Percentiles rank a stretch among this genome's conserved stretches.
Evolutionary conservation across 257 asterid species (phyloP).

Genomic region (Leonotis leonurus): DNA sequence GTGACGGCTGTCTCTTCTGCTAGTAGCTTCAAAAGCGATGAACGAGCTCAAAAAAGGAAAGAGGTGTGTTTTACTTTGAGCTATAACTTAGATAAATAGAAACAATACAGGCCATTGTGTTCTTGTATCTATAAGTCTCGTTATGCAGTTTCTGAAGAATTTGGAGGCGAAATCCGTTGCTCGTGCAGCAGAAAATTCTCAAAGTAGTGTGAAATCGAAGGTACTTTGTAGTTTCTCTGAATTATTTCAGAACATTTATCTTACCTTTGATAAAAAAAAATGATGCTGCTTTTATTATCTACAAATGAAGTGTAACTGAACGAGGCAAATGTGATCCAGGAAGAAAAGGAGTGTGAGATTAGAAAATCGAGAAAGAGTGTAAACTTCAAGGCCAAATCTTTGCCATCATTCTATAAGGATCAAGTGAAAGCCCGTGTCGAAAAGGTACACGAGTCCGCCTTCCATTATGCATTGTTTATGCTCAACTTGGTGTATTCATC

Average conservation of each 20-base stretch:
- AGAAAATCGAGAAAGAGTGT: constrained; percentile 23
- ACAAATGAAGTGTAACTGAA: constrained; percentile 3
- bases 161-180: constrained; percentile 54
- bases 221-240: constrained; percentile 18
- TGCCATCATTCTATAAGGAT: constrained; percentile 29
- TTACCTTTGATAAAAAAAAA: background rate
- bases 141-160: constrained; percentile 33
- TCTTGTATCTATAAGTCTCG: background rate
- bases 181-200: constrained; percentile 46
- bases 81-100: background rate
- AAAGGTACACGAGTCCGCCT: constrained; percentile 9
- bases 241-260: constrained; percentile 7
- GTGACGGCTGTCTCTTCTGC: constrained; percentile 22
- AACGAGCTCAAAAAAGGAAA: constrained; percentile 40
- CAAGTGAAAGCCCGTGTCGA: constrained; percentile 14
- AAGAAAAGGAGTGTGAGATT: constrained; percentile 22
- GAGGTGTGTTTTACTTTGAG: constrained; percentile 31
- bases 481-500: too few species aligned
- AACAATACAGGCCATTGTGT: background rate
- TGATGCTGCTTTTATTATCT: background rate
- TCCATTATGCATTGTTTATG: too few species aligned
- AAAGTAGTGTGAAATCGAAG: constrained; percentile 39
- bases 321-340: constrained; percentile 15
- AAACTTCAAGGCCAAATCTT: constrained; percentile 28
- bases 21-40: constrained; percentile 31